These are phyloP conservation scores for Hypoxylon rubiginosum DNA, from an alignment of 2,329 filamentous ascomycete species.

Conservation along the genomic window DNA sequence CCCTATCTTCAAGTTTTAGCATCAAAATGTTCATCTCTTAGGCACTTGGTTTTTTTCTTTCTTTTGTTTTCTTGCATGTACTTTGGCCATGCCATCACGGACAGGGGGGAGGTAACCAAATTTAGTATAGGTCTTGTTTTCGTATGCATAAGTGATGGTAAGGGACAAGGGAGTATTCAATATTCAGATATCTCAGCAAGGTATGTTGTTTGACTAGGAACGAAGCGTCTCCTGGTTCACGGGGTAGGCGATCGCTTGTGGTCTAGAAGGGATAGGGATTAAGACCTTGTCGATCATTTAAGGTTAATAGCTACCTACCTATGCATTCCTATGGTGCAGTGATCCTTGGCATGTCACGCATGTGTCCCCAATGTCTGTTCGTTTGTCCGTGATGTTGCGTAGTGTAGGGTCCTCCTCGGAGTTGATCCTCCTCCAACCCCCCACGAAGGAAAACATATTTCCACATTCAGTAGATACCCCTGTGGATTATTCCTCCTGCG, in stretches of 20 bases:
- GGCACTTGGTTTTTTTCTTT: background rate
- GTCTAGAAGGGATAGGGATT: background rate
- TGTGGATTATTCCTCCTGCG: background rate
- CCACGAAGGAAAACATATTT: slow-evolving; percentile 13
- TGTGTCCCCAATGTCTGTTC: slow-evolving; percentile 18
- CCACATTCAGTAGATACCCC: slow-evolving; percentile 4
- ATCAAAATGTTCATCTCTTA: background rate
- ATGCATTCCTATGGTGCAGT: slow-evolving; percentile 1
- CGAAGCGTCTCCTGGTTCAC: background rate
- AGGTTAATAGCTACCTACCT: slow-evolving; percentile 11
- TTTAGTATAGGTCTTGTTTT: background rate
- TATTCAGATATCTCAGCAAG: background rate
- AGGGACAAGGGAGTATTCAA: background rate
- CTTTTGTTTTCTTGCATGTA: background rate
- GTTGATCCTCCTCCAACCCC: slow-evolving; percentile 6
- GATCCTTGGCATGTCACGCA: slow-evolving; percentile 22
- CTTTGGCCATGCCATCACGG: background rate
- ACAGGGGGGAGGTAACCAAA: no score
- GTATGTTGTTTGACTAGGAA: background rate
- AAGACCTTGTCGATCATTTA: slow-evolving; percentile 16
- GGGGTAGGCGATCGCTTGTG: no score
- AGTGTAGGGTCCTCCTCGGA: slow-evolving; percentile 6
- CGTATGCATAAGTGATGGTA: background rate
- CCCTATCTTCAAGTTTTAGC: background rate
- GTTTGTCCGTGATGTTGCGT: slow-evolving; percentile 10